Evolutionary conservation across 1,284 basidiomycete genomes (phyloP), one percentile per base, ranked within the genome.

Genomic region (Cutaneotrichosporon curvatum): DNA sequence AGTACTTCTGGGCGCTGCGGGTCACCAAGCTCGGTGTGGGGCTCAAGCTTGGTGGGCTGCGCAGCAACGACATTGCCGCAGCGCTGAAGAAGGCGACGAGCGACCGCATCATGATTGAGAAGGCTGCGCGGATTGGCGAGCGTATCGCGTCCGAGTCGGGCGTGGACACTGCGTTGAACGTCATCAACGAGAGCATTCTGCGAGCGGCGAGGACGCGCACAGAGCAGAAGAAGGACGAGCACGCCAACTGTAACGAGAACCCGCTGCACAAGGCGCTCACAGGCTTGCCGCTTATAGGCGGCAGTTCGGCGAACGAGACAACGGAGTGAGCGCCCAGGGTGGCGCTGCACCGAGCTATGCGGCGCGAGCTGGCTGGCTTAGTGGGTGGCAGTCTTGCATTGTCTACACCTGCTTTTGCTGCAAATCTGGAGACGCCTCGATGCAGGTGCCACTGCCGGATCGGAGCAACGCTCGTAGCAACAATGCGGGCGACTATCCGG

Each of bases 1-100:
- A 85, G 62, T 82, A 77, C 66, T 85, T 84, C 65, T 84, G 84
- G 81, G 82, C 80, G 6, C 76, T 75, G 32, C 75, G 82, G 25
- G 81, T 85, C 19, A 76, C 80, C 50, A 76, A 76, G 55, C 74
- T 83, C 22, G 80, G 78, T 31, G 80, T 78, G 41, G 65, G 80
- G 4, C 41, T 79, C 49, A 75, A 73, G 46, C 74, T 83, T 12
- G 60, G 73, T 1, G 78, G 74, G 42, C 61, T 81, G 32, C 72
- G 73, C 21, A 72, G 74, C 1, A 72, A 72, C 48, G 79, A 81
- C 43, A 56, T 83, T 20, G 71, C 79, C 5, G 69, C 74, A 18
- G 80, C 80, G 4, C 63, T 83, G 41, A 73, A 61, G 7, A 77
- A 75, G 53, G 81, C 79, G 4, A 82, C 81, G 0, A 75, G 73